Percentiles rank a stretch among this genome's conserved stretches.
Evolutionary conservation across 305 asterid species (phyloP).

Genomic region (Fraxinus velutina): DNA sequence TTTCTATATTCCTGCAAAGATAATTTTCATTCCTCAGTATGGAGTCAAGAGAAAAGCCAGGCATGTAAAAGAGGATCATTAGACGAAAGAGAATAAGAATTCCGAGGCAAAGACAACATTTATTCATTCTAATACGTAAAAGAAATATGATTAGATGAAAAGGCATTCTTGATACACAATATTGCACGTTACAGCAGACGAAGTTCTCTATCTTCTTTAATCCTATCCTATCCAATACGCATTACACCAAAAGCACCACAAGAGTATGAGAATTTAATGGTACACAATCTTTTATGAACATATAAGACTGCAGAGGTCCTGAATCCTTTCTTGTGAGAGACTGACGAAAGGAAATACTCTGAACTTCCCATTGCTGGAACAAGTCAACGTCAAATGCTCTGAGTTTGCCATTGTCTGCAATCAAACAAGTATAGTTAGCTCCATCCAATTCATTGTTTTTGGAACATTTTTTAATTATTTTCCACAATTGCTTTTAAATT

Average conservation of each 20-base stretch:
- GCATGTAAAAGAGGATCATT: neutral
- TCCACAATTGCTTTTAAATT: neutral
- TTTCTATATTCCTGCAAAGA: neutral
- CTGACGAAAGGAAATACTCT: constrained; percentile 52
- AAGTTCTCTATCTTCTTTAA: neutral
- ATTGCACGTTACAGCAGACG: neutral
- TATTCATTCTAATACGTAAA: neutral
- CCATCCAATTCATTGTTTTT: neutral
- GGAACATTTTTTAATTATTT: neutral
- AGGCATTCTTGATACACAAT: neutral
- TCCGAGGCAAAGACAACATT: neutral
- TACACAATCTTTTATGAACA: constrained; percentile 42
- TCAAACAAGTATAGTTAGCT: constrained; percentile 18
- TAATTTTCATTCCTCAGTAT: neutral
- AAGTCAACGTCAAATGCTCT: constrained; percentile 60
- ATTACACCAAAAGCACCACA: neutral
- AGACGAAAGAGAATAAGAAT: neutral
- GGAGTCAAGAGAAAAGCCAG: neutral
- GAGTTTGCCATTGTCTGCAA: constrained; percentile 54
- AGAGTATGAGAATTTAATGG: neutral
- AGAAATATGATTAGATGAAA: neutral
- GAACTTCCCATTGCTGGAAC: constrained; percentile 63
- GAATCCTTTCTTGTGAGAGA: constrained; percentile 54
- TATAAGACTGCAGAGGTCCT: constrained; percentile 67
- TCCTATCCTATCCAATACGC: neutral